Evolutionary conservation across 1,284 basidiomycete genomes (phyloP).

Genomic region (Mycena sp.): DNA sequence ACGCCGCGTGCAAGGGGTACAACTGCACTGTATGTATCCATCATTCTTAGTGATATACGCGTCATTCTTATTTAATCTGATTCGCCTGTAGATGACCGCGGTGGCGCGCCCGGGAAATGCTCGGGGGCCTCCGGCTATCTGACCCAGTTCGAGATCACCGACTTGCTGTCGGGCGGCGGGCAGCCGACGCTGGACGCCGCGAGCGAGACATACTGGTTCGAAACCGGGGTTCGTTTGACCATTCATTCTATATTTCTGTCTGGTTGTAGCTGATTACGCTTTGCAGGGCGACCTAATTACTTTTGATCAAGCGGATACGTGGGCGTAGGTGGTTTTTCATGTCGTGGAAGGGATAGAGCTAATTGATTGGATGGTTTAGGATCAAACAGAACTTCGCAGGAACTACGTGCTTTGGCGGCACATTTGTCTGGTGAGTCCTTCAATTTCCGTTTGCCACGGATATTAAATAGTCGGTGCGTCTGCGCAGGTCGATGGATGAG

Average conservation of each 20-base stretch:
- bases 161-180: conserved; percentile 3
- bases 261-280: not conserved
- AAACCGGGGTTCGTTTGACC: conserved; percentile 5
- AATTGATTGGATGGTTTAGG: not conserved
- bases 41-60: too few species aligned
- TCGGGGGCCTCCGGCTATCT: conserved; percentile 23
- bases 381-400: conserved; percentile 27
- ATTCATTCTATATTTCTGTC: not conserved
- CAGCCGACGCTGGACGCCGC: conserved; percentile 16
- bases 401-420: conserved; percentile 31
- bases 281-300: conserved; percentile 20
- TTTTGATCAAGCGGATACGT: conserved; percentile 28
- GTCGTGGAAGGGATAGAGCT: not conserved
- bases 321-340: not conserved
- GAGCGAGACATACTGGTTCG: conserved; percentile 32
- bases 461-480: too few species aligned
- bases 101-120: conserved; percentile 28
- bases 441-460: not conserved
- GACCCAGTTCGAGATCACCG: conserved; percentile 31
- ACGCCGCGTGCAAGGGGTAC: conserved; percentile 20
- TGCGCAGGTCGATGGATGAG: conserved; percentile 16
- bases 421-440: conserved; percentile 29
- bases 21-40: conserved; percentile 24
- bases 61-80: too few species aligned
- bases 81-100: conserved; percentile 19